These are phyloP conservation scores for Scortechinia acanthostroma DNA, from an alignment of 2,329 filamentous ascomycete species.

Conservation along the genomic window DNA sequence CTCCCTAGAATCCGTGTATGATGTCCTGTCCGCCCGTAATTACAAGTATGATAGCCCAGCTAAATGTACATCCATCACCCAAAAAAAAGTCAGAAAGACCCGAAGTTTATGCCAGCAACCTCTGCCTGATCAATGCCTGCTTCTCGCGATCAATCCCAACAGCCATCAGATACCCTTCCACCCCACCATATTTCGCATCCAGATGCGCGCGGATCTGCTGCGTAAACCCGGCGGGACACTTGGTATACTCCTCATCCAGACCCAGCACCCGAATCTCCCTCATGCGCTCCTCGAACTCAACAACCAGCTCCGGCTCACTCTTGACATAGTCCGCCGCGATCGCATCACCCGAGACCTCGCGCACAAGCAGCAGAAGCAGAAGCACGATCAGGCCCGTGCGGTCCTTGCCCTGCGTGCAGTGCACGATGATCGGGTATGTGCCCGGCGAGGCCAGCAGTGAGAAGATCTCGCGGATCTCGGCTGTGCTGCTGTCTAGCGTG, in stretches of 20 bases:
- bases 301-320: constrained; percentile 35
- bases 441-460: not conserved
- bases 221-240: constrained; percentile 41
- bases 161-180: constrained; percentile 37
- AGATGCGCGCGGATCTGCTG: constrained; percentile 34
- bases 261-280: constrained; percentile 49
- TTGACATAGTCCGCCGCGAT: constrained; percentile 45
- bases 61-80: no score
- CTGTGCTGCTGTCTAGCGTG: constrained; percentile 39
- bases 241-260: constrained; percentile 43
- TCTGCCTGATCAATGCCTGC: not conserved
- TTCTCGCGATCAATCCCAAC: constrained; percentile 25
- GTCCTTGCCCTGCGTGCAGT: constrained; percentile 63
- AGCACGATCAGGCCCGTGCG: constrained; percentile 49
- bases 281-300: constrained; percentile 43
- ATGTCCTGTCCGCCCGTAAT: no score
- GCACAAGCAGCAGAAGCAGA: constrained; percentile 40
- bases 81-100: no score
- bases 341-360: constrained; percentile 13
- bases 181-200: constrained; percentile 37
- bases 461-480: constrained; percentile 25
- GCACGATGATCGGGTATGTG: constrained; percentile 37
- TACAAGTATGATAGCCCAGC: no score
- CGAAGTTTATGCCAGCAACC: not conserved
- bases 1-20: no score